Evolutionary conservation across 2,329 filamentous ascomycete genomes (phyloP), one percentile per base, ranked within the genome.

Genomic region (Furcasterigmium sp.): DNA sequence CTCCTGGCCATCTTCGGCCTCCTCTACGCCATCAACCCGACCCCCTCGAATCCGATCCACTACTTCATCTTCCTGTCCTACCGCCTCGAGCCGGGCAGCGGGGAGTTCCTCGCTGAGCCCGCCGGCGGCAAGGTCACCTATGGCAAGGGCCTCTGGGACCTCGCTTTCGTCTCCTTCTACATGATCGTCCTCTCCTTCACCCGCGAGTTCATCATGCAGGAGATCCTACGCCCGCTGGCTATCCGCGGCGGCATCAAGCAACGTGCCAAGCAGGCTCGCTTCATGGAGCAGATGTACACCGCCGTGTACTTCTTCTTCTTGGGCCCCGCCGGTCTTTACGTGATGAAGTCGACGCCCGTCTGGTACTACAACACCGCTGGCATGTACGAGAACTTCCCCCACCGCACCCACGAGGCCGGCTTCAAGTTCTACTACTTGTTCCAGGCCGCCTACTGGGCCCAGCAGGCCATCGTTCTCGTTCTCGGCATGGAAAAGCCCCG

Each of bases 371-470:
- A 94, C 69, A 93, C 87, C 2, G 73, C 71, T 21, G 88, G 82
- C 63, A 95, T 96, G 87, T 96, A 94, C 65, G 87, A 91, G 63
- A 74, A 72, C 15, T 95, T 89, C 63, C 91, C 91, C 5, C 91
- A 96, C 65, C 77, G 78, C 55, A 84, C 85, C 21, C 89, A 94
- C 60, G 84, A 87, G 50, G 87, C 74, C 45, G 56, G 77, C 30
- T 90, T 96, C 78, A 97, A 97, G 73, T 89, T 91, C 47, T 97
- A 96, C 70, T 97, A 97, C 63, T 75, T 97, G 50, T 86, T 96
- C 56, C 84, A 97, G 68, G 91, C 89, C 35, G 87, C 86, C 52
- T 97, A 95, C 75, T 97, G 91, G 91, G 82, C 87, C 3, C 91
- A 96, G 72, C 91, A 96, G 70, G 87, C 85, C 40, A 86, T 97